A percentile compares a stretch with the other conserved stretches of the same genome.
These are phyloP conservation scores for Alternaria conjuncta DNA, from an alignment of 2,329 filamentous ascomycete genomes.

Conservation along the genomic window DNA sequence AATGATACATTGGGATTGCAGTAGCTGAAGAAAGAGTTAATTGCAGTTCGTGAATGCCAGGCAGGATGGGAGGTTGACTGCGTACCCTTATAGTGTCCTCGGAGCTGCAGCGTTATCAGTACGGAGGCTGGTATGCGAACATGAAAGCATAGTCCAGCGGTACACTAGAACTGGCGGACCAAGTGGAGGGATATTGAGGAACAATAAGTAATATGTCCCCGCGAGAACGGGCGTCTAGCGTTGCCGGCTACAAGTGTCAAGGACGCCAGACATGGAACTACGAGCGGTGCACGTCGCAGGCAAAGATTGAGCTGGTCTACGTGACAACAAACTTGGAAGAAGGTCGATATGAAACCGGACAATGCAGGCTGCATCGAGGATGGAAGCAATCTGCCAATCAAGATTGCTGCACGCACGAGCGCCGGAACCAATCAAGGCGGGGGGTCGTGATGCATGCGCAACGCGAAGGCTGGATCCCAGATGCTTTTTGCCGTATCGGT, in stretches of 20 bases:
- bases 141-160: constrained; percentile 15
- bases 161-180: constrained; percentile 16
- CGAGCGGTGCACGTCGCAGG: constrained; percentile 28
- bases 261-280: constrained; percentile 21
- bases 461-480: constrained; percentile 30
- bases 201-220: constrained; percentile 17
- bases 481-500: constrained; percentile 32
- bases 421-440: constrained; percentile 30
- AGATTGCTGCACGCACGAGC: constrained; percentile 9
- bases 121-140: constrained; percentile 27
- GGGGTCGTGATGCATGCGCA: constrained; percentile 27
- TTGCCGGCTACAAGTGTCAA: constrained; percentile 19
- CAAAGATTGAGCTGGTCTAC: constrained; percentile 22
- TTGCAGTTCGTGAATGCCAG: constrained; percentile 16
- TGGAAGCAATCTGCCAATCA: constrained; percentile 37
- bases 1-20: constrained; percentile 21
- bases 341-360: constrained; percentile 40
- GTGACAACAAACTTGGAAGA: constrained; percentile 47
- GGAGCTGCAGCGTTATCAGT: constrained; percentile 9
- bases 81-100: constrained; percentile 21
- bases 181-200: constrained; percentile 17
- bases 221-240: constrained; percentile 23
- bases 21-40: constrained; percentile 12
- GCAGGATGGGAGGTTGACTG: constrained; percentile 9
- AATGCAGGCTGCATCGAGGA: constrained; percentile 23